Evolutionary conservation across 2,329 filamentous ascomycete species (phyloP), one percentile per base, ranked within the genome.

Genomic region (Fusarium piperis): DNA sequence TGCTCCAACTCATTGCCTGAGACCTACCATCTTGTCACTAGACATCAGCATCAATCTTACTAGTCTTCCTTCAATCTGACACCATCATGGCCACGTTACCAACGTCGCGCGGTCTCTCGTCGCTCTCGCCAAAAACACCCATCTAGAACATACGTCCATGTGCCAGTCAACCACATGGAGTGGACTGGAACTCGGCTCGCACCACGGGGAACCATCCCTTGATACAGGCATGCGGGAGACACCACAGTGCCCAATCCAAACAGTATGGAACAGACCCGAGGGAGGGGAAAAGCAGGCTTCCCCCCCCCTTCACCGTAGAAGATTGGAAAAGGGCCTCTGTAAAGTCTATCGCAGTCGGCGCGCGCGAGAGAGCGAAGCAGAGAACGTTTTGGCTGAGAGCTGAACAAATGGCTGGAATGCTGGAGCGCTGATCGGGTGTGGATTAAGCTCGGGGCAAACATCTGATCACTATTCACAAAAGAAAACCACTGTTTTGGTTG

Each of bases 391-490:
- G 26, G 33, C 23, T 10, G 13, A 12, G 8, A 18, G 23, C 64
- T 62, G 69, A 44, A 62, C 59, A 68, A 44, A 62, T 56, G 52
- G 68, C 61, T 52, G 48, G 48, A 57, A 53, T 65, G 53, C 6
- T 38, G 48, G 33, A 59, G 30, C 16, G 48, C 36, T 52, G 51
- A 48, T 58, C 32, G 7, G 26, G 63, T 52, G 18, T 13, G n/a
- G n/a, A 28, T 20, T 23, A 23, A n/a, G 48, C 41, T 62, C 11
- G 36, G 44, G 26, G 35, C 33, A 44, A 52, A 36, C 23, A n/a
- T 28, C 30, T 26, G 48, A 35, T 48, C 28, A 58, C 20, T 30
- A 16, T 12, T 55, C 15, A 15, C 32, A 9, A 33, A 53, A 10
- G 16, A n/a, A 48, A 2, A 1, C 10, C 16, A 12, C 16, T 48